Evolutionary conservation across 768 basidiomycete genomes (phyloP), one percentile per base, ranked within the genome.

Genomic region (Auriscalpium microsporum): DNA sequence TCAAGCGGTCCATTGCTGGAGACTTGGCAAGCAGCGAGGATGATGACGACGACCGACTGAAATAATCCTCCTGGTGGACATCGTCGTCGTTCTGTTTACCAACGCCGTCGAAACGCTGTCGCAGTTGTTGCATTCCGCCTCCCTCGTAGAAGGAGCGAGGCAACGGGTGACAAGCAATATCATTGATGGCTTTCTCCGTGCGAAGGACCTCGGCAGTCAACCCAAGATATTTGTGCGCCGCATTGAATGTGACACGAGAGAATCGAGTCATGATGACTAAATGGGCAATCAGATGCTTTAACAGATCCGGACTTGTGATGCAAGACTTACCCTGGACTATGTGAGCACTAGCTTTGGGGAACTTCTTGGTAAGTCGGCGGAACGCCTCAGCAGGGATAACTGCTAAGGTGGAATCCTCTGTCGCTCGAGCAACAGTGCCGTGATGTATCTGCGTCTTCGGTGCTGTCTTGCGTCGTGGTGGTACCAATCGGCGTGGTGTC

Each of bases 361-460:
- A 96, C 67, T 95, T 94, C 71, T 94, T 91, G 3, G 95, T 97
- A 42, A 99, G 73, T 50, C 94, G 78, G 54, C 87, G 78, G 72
- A 99, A 99, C 4, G 95, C 96, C 68, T 97, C 94, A 2, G 96
- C 95, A 23, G 96, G 96, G 54, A 99, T 98, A 10, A 99, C 95
- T n/a, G 95, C 96, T 17, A 99, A 74, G 2, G 96, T 98, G 5
- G 90, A 90, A 64, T 99, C 96, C 53, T 90, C 88, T 5, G 87
- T 86, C 8, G 96, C 96, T 38, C 95, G 78, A n/a, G 94, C 94
- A 19, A 98, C 83, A 5, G 88, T 83, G 5, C 88, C 88, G 63
- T 83, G 80, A 63, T 82, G 80, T 45, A 75, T 64, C 47, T 75
- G 72, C 14, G 70, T 60, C 28, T 59, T 58, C 48, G 17, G 17